Base-by-base conservation (phyloP, 139 green algal genomes). In the Diplosphaera chodatii region DNA sequence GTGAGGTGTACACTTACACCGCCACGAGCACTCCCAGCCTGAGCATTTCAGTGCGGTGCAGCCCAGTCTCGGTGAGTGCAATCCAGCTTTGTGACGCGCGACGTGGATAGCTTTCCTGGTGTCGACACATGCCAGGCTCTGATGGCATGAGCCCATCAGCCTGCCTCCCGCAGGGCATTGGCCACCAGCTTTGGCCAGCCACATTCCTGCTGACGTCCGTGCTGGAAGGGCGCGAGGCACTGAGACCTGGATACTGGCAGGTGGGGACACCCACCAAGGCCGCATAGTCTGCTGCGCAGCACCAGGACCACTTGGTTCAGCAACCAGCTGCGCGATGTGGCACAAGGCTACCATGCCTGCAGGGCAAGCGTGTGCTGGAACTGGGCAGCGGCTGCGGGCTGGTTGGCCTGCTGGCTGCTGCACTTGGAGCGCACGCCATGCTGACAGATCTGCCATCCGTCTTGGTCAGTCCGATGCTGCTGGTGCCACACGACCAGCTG, bases 381-480 rank as follows among this genome's bases (percentile, higher is more conserved):
- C 71, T 88, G 56, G 83, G 83, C 21, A 72, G 69, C 31, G 84
- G 84, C 40, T 84, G 70, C n/a, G 84, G 84, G 1, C 74, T 89
- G 31, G 74, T 78, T 6, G 83, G 83, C 3, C 67, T 89, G 34
- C 68, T 75, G 28, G 81, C 80, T 18, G 83, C 83, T 4, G 81
- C 83, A 0, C 59, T 76, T 18, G 84, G 84, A 0, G 84, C 84
- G 2, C 75, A 84, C 63, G 72, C 85, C 16, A 69, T 89, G 33
- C 66, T 83, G 6, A 84, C 78, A 0, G 82, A 87, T 64, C 62
- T 87, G 23, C 67, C 76, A 28, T 62, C 65, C 28, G 74, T 83
- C 1, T 34, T 75, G 37, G 66, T 72, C 8, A 10, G 37, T 20
- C 6, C 37, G 48, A 23, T 59, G 48, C 48, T 59, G 48, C 48